Conservation (phyloP, 2,329 filamentous ascomycete species). For the Cytospora paraplurivora region DNA sequence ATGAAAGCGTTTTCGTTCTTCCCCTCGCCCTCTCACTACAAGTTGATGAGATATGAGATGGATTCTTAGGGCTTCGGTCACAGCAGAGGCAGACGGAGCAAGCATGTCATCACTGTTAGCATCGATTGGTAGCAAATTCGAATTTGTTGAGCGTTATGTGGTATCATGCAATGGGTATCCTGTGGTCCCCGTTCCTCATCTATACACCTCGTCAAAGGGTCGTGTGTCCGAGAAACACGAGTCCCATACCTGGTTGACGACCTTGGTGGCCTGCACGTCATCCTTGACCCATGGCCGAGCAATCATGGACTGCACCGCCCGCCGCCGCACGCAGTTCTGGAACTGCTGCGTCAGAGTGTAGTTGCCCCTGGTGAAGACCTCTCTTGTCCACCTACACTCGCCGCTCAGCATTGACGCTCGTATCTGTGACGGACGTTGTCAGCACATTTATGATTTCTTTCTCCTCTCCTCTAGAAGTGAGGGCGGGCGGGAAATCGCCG, state of each 20-base stretch:
- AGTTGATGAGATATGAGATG: background rate
- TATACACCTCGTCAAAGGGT: conserved; percentile 96
- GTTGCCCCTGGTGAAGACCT: conserved; percentile 82
- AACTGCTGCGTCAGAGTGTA: conserved; percentile 91
- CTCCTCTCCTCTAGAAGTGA: background rate
- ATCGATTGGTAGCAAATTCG: conserved; percentile 22
- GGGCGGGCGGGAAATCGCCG: conserved; percentile 9
- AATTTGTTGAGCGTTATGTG: conserved; percentile 25
- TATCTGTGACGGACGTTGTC: conserved; percentile 58
- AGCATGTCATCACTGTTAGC: conserved; percentile 1
- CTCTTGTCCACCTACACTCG: conserved; percentile 87
- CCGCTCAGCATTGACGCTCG: conserved; percentile 89
- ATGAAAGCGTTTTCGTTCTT: conserved; percentile 22
- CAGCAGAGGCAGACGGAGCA: conserved; percentile 13
- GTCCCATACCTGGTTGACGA: conserved; percentile 98
- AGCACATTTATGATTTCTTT: conserved; percentile 18
- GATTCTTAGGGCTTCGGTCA: background rate
- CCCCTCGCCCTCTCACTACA: background rate
- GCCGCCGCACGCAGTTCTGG: conserved; percentile 83
- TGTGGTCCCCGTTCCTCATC: conserved; percentile 48
- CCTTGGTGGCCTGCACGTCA: conserved; percentile 80
- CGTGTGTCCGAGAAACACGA: conserved; percentile 93
- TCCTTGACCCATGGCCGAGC: conserved; percentile 80
- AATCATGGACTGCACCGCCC: conserved; percentile 79
- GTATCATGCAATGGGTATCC: conserved; percentile 23